Evolutionary conservation across 768 basidiomycete genomes (phyloP).

Genomic region (Dacryopinax primogenitus): DNA sequence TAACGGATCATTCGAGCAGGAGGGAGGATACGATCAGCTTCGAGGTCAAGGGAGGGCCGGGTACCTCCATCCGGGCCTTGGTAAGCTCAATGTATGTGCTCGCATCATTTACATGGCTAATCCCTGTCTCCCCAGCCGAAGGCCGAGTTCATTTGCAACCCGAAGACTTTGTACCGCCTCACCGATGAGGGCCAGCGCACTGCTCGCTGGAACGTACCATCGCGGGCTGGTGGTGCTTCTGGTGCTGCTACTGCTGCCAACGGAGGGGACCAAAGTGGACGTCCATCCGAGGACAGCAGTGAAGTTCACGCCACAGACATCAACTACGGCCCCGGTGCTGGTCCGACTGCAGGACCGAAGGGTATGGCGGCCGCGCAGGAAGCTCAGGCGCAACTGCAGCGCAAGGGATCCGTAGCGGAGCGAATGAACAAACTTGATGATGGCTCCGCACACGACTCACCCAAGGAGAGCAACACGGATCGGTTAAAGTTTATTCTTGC

Average conservation of each 20-base stretch:
- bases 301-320: constrained; percentile 13
- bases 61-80: neutral
- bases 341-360: neutral
- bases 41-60: constrained; percentile 14
- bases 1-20: constrained; percentile 27
- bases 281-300: constrained; percentile 13
- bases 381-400: constrained; percentile 50
- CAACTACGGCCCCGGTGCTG: constrained; percentile 15
- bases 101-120: neutral
- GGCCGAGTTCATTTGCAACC: constrained; percentile 92
- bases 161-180: constrained; percentile 87
- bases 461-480: constrained; percentile 83
- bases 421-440: constrained; percentile 49
- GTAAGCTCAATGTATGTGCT: neutral
- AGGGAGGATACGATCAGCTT: constrained; percentile 13
- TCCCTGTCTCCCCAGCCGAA: constrained; percentile 26
- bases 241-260: constrained; percentile 11
- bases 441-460: constrained; percentile 32
- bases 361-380: neutral
- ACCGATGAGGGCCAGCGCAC: constrained; percentile 80
- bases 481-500: constrained; percentile 85
- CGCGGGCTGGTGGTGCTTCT: neutral
- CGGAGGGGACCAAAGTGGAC: neutral
- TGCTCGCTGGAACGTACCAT: constrained; percentile 63
- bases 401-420: constrained; percentile 65